phyloP scores from a whole-genome alignment of 371 early-diverging fungal genomes.

The Mortierella sp. region DNA sequence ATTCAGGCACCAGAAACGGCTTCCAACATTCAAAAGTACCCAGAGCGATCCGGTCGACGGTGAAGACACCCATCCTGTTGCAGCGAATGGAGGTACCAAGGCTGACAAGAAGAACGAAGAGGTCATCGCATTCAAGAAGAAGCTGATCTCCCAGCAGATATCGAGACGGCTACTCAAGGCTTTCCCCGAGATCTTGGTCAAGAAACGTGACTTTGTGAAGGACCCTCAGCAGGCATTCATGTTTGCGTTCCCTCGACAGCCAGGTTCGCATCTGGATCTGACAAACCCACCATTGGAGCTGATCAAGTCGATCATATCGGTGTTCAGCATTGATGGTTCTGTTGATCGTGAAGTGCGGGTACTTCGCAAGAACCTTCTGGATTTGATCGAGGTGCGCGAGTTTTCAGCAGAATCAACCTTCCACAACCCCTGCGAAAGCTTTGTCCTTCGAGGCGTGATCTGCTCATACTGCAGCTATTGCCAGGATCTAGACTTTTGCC shows the following conservation, averaged over 20 bases:
- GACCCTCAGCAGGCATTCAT: constrained; percentile 34
- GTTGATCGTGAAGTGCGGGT: constrained; percentile 72
- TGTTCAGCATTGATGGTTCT: constrained; percentile 75
- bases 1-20: constrained; percentile 46
- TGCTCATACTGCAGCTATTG: constrained; percentile 87
- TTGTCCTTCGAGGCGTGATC: constrained; percentile 83
- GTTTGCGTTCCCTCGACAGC: constrained; percentile 71
- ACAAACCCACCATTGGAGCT: constrained; percentile 70
- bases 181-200: constrained; percentile 51
- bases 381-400: constrained; percentile 79
- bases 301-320: constrained; percentile 64
- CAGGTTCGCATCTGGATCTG: constrained; percentile 73
- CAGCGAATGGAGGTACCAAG: constrained; percentile 22
- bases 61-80: neutral
- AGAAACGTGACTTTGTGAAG: constrained; percentile 44
- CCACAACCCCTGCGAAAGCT: constrained; percentile 79
- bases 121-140: constrained; percentile 49
- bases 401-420: constrained; percentile 82
- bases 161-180: constrained; percentile 62
- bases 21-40: constrained; percentile 12
- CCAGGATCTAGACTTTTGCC: constrained; percentile 90
- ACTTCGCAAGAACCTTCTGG: constrained; percentile 81
- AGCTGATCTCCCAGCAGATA: constrained; percentile 59
- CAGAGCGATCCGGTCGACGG: constrained; percentile 8
- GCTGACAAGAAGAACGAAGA: constrained; percentile 41